Conservation (phyloP, 179 eudicot genomes). For the Amaranthus tricolor region DNA sequence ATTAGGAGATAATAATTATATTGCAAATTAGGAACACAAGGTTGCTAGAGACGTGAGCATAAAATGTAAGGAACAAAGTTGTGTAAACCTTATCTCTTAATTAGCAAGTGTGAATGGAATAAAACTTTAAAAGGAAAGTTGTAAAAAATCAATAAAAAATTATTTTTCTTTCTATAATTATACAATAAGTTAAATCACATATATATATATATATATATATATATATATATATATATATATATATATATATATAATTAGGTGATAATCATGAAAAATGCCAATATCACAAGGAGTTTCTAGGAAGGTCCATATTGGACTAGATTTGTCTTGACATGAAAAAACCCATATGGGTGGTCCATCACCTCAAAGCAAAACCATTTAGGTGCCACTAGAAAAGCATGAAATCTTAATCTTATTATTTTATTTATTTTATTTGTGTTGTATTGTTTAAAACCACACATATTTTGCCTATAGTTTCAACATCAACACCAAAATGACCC, state of each 20-base stretch:
- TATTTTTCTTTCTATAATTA: not conserved
- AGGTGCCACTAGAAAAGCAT: conserved; percentile 18
- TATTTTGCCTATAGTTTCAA: too few species aligned
- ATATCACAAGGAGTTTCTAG: conserved; percentile 11
- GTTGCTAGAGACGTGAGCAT: not conserved
- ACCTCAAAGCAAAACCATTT: conserved; percentile 9
- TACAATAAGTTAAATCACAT: not conserved
- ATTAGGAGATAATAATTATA: not conserved
- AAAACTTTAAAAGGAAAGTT: not conserved
- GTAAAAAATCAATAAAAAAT: not conserved
- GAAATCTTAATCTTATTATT: conserved; percentile 2
- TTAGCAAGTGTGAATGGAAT: not conserved
- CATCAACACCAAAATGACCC: too few species aligned
- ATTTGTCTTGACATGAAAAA: conserved; percentile 2
- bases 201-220: too few species aligned
- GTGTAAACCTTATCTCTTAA: conserved; percentile 6
- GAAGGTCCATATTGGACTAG: conserved; percentile 6
- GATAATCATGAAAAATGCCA: not conserved
- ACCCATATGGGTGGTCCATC: conserved; percentile 24
- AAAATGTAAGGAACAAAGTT: too few species aligned
- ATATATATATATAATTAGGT: not conserved
- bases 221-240: too few species aligned
- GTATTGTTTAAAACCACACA: too few species aligned
- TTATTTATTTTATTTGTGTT: not conserved
- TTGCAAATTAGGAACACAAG: not conserved